Conservation (phyloP, 192 early-diverging fungal species). For the Linderina pennispora region DNA sequence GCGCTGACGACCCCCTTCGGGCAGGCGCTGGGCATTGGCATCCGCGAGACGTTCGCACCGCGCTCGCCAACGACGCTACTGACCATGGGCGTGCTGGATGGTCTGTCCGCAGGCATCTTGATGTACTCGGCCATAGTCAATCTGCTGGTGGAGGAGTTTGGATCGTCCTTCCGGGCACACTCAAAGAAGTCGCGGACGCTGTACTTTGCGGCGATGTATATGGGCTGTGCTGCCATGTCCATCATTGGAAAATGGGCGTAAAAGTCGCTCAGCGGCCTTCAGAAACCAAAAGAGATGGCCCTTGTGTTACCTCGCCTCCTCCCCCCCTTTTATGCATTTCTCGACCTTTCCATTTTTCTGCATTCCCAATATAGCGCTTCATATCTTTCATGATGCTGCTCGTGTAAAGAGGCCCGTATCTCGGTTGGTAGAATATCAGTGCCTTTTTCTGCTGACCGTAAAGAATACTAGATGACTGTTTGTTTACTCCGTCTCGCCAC, state of each 20-base stretch:
- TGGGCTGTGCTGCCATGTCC: slow-evolving; percentile 70
- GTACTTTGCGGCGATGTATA: slow-evolving; percentile 58
- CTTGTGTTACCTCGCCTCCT: no score
- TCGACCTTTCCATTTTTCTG: no score
- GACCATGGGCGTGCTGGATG: slow-evolving; percentile 71
- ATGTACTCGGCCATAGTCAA: slow-evolving; percentile 73
- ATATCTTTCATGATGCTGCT: no score
- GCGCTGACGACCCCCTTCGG: slow-evolving; percentile 82
- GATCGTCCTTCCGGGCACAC: slow-evolving; percentile 46
- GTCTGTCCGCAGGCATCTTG: slow-evolving; percentile 75
- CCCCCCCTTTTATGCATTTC: no score
- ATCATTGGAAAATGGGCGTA: slow-evolving; percentile 75
- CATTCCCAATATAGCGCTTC: no score
- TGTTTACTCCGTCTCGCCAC: no score
- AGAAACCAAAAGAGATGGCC: no score
- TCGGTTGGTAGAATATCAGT: no score
- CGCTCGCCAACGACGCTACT: slow-evolving; percentile 50
- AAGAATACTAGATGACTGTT: no score
- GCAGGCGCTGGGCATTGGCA: slow-evolving; percentile 67
- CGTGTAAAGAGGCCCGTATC: no score
- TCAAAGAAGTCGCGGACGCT: slow-evolving; percentile 22
- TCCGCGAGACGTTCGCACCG: slow-evolving; percentile 56
- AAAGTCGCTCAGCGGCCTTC: not conserved
- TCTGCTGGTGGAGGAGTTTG: slow-evolving; percentile 67
- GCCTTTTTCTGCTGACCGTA: no score